Evolutionary conservation across 495 filamentous ascomycete species (phyloP).

Genomic region (Trichoderma gamsii): DNA sequence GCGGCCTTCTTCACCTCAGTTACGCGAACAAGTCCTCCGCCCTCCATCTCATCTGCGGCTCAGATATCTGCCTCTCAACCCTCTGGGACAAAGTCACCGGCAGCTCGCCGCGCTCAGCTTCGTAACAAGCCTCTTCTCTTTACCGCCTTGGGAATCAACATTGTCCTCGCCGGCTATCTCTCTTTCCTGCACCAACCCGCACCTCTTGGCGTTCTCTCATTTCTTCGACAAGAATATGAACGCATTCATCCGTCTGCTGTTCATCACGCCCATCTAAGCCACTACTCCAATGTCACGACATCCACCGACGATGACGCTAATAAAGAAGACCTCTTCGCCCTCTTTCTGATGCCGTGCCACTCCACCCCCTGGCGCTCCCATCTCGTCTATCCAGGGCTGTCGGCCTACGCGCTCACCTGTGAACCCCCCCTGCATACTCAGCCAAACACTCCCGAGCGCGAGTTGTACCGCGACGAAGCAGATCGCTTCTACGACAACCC

Average conservation of each 20-base stretch:
- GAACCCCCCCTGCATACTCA: constrained; percentile 72
- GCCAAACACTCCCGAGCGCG: constrained; percentile 45
- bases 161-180: constrained; percentile 67
- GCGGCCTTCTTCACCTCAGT: constrained; percentile 56
- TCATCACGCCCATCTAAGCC: constrained; percentile 11
- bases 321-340: constrained; percentile 56
- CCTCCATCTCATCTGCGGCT: constrained; percentile 5
- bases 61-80: constrained; percentile 1
- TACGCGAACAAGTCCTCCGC: constrained; percentile 21
- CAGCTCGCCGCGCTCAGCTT: constrained; percentile 23
- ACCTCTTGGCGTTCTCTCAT: constrained; percentile 61
- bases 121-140: constrained; percentile 50
- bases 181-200: constrained; percentile 74
- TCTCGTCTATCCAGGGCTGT: constrained; percentile 64
- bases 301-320: constrained; percentile 11
- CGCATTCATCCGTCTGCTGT: constrained; percentile 23
- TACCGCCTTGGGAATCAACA: constrained; percentile 57
- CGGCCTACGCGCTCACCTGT: constrained; percentile 84
- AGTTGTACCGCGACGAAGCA: constrained; percentile 75
- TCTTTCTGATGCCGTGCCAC: constrained; percentile 97
- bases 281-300: constrained; percentile 24
- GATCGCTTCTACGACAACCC: constrained; percentile 79
- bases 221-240: constrained; percentile 68
- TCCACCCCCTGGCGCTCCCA: constrained; percentile 94
- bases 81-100: constrained; percentile 18